Evolutionary conservation across 225 moss, liverwort and hornwort species (phyloP), one percentile per base, ranked within the genome.

Genomic region (Bryoerythrophyllum caledonicum): DNA sequence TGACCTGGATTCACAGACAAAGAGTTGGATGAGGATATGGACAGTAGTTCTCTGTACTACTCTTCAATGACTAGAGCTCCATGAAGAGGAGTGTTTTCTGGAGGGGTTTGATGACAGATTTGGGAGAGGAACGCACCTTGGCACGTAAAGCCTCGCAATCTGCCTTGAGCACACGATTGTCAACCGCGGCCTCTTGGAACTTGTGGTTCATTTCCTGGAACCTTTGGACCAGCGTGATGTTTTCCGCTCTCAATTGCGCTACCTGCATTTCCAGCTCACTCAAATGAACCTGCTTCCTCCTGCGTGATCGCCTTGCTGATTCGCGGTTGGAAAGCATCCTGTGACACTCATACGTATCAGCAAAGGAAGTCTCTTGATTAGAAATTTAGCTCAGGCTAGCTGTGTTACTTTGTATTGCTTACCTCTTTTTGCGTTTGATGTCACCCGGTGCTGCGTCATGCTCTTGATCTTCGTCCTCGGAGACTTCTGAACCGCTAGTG

Each of bases 271-370:
- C 93, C n/a, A 93, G 75, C 51, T 87, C 86, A 71, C 78, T 88
- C 59, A 93, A 74, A 59, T 93, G 93, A 8, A 86, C 89, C 81
- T 93, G 93, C 66, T 93, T 93, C 54, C 93, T 87, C 78, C 91
- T 77, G 40, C 93, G 80, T 4, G 93, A 93, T 55, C 93, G 85
- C 66, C 93, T 77, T 15, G 93, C 93, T 21, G 93, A 93, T 74
- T 93, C 93, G 40, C 93, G 85, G 14, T 93, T 93, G 13, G 93
- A 93, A 10, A 89, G 80, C 93, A 91, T 93, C 71, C 93, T 93
- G 38, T 38, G 9, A 7, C 37, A 38, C 38, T 38, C 30, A n/a
- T 7, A 12, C 6, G 41, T 71, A 8, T 59, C 44, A 71, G 28
- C 59, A 38, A 44, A 43, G 43, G 26, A 20, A n/a, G 7, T 27